Percentiles rank a stretch among this genome's conserved stretches.
Evolutionary conservation across 495 filamentous ascomycete species (phyloP).

Genomic region (Penicillium pulvis): DNA sequence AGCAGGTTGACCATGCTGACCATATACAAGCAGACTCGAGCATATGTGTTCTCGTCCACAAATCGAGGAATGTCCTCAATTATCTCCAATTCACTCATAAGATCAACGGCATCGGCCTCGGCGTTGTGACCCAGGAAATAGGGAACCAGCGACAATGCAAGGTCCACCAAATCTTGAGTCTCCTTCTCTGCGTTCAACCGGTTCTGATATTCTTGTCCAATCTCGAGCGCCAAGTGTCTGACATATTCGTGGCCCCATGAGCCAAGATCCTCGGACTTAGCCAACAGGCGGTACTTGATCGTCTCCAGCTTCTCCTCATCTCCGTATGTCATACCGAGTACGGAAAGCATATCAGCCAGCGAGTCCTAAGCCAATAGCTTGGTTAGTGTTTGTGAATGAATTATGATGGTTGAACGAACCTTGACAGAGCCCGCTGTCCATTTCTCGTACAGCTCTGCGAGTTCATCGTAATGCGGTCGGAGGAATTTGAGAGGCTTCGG

Average conservation of each 20-base stretch:
- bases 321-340: conserved; percentile 98
- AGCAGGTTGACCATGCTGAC: conserved; percentile 98
- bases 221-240: conserved; percentile 91
- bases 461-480: conserved; percentile 86
- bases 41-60: conserved; percentile 91
- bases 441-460: conserved; percentile 82
- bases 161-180: conserved; percentile 73
- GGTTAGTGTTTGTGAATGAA: neutral
- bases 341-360: conserved; percentile 92
- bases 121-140: conserved; percentile 97
- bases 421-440: conserved; percentile 86
- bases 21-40: conserved; percentile 95
- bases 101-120: conserved; percentile 95
- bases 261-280: conserved; percentile 87
- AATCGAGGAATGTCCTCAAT: conserved; percentile 89
- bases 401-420: conserved; percentile 41
- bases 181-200: conserved; percentile 66
- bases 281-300: conserved; percentile 88
- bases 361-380: conserved; percentile 54
- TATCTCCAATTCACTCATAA: conserved; percentile 95
- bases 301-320: conserved; percentile 95
- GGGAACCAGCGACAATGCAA: conserved; percentile 82
- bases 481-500: conserved; percentile 98
- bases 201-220: conserved; percentile 88
- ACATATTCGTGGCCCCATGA: conserved; percentile 99